These are phyloP conservation scores for Parietaria judaica DNA, from an alignment of 306 rosid genomes.

Conservation along the genomic window DNA sequence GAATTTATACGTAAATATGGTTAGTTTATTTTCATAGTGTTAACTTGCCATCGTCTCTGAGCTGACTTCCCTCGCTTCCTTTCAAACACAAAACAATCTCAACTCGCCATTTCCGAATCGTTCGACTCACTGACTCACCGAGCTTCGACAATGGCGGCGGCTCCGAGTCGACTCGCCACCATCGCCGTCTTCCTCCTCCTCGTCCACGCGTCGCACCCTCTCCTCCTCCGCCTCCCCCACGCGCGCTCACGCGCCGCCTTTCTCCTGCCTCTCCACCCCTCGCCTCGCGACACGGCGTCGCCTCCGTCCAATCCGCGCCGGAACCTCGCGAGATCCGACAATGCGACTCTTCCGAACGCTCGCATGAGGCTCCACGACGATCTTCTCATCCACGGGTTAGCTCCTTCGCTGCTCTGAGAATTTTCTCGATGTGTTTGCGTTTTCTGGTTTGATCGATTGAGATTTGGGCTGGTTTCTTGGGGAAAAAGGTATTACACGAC, in stretches of 20 bases:
- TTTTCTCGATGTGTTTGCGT: neutral
- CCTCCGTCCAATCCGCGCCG: conserved; percentile 36
- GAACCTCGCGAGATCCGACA: conserved; percentile 47
- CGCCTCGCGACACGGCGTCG: conserved; percentile 25
- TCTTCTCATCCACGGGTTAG: conserved; percentile 82
- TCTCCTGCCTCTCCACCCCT: conserved; percentile 64
- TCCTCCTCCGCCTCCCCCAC: conserved; percentile 16
- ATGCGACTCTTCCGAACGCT: conserved; percentile 44
- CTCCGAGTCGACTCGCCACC: conserved; percentile 21
- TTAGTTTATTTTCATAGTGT: no score
- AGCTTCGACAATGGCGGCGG: conserved; percentile 12
- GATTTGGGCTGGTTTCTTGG: conserved; percentile 2
- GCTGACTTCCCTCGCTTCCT: conserved; percentile 5
- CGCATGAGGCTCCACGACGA: conserved; percentile 90
- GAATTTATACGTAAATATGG: neutral
- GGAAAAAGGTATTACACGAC: conserved; percentile 67
- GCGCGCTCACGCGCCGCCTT: conserved; percentile 39
- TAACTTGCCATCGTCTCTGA: no score
- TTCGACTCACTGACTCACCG: conserved; percentile 21
- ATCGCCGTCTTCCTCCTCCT: conserved; percentile 12
- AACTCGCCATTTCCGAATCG: conserved; percentile 15
- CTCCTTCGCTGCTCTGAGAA: neutral
- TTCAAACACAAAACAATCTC: neutral
- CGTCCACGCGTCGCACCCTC: conserved; percentile 22
- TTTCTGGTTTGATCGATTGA: neutral